A percentile compares a stretch with the other conserved stretches of the same genome.
Evolutionary conservation across 2,329 filamentous ascomycete genomes (phyloP).

Genomic region (Mariannaea elegans): DNA sequence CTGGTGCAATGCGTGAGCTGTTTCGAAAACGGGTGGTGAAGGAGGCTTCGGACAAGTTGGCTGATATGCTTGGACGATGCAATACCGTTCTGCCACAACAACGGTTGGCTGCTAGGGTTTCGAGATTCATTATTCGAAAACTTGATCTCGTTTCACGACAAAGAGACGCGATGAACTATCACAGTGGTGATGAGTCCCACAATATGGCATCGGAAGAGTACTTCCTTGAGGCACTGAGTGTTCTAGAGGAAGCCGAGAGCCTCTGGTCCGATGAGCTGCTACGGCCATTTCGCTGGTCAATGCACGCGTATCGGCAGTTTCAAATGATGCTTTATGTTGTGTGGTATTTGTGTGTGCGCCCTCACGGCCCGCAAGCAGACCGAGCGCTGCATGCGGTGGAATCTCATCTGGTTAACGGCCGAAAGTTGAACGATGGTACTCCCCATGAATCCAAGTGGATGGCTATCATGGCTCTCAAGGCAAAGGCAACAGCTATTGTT

Average conservation of each 20-base stretch:
- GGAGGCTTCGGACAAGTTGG: slow-evolving; percentile 47
- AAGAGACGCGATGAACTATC: slow-evolving; percentile 42
- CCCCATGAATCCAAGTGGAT: slow-evolving; percentile 42
- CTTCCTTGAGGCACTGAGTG: slow-evolving; percentile 44
- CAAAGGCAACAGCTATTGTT: slow-evolving; percentile 40
- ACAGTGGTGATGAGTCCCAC: slow-evolving; percentile 24
- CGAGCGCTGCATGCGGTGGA: slow-evolving; percentile 45
- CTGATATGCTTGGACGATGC: slow-evolving; percentile 45
- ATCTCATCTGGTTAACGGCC: slow-evolving; percentile 17
- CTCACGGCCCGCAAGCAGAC: slow-evolving; percentile 39
- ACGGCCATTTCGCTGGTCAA: slow-evolving; percentile 48
- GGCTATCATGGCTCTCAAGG: slow-evolving; percentile 42
- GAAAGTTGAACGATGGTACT: background rate
- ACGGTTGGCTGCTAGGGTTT: slow-evolving; percentile 40
- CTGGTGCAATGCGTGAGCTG: slow-evolving; percentile 33
- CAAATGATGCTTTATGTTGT: slow-evolving; percentile 54
- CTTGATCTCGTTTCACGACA: slow-evolving; percentile 60
- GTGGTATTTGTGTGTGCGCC: slow-evolving; percentile 53
- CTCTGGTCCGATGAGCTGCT: slow-evolving; percentile 49
- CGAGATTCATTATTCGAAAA: slow-evolving; percentile 45
- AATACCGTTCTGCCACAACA: slow-evolving; percentile 62
- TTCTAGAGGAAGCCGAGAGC: slow-evolving; percentile 44
- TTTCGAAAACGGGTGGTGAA: slow-evolving; percentile 52
- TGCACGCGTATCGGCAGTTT: slow-evolving; percentile 52
- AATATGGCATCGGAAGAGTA: slow-evolving; percentile 43